Percentiles rank a stretch among this genome's conserved stretches.
phyloP scores from a whole-genome alignment of 2,329 filamentous ascomycete species.

The Coniochaeta prunicola region DNA sequence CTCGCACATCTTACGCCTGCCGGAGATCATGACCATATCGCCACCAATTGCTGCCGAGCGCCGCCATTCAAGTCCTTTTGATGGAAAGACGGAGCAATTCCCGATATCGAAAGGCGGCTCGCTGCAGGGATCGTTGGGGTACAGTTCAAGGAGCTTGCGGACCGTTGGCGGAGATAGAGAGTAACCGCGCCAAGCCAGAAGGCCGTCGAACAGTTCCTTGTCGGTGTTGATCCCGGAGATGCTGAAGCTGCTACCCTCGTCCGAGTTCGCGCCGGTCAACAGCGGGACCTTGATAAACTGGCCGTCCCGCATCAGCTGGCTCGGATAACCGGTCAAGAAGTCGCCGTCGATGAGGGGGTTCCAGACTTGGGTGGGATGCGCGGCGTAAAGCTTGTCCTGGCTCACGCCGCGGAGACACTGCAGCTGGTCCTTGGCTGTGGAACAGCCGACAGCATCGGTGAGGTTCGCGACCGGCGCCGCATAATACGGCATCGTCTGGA shows the following conservation, averaged over 20 bases:
- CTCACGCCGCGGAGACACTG: conserved; percentile 27
- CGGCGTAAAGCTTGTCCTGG: conserved; percentile 23
- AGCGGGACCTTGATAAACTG: conserved; percentile 36
- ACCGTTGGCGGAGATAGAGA: conserved; percentile 36
- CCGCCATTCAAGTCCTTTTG: conserved; percentile 34
- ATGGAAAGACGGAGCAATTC: conserved; percentile 21
- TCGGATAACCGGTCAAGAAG: conserved; percentile 40
- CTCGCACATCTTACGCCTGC: conserved; percentile 36
- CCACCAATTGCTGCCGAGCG: conserved; percentile 35
- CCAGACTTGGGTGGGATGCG: conserved; percentile 28
- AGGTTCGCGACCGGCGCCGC: conserved; percentile 24
- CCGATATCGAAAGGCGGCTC: conserved; percentile 35
- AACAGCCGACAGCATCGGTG: conserved; percentile 26
- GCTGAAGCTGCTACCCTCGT: conserved; percentile 37
- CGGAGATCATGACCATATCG: conserved; percentile 40
- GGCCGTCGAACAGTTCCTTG: conserved; percentile 31
- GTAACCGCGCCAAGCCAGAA: conserved; percentile 37
- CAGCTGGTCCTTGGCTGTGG: conserved; percentile 24
- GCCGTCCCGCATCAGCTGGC: conserved; percentile 31
- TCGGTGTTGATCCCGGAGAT: conserved; percentile 31
- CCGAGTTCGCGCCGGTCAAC: conserved; percentile 39
- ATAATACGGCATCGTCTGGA: conserved; percentile 26
- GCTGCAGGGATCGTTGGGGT: conserved; percentile 39
- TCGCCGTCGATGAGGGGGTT: conserved; percentile 38
- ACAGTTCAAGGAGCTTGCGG: conserved; percentile 34